Percentiles rank a stretch among this genome's conserved stretches.
phyloP scores from a whole-genome alignment of 305 asterid genomes.

The Rubia balearica region DNA sequence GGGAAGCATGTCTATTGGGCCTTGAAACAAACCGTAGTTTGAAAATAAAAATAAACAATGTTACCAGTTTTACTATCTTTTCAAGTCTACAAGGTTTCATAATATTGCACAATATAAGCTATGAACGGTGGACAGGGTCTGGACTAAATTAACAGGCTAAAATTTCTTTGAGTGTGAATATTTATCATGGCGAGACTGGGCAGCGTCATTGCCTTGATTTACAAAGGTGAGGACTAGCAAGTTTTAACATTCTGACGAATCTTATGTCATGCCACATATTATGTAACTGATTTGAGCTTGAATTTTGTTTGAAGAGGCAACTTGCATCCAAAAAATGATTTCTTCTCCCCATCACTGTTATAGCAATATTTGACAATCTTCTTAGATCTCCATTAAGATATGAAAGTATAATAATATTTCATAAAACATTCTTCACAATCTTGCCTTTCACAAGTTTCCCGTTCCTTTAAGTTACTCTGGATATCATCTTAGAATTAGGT shows the following conservation, averaged over 20 bases:
- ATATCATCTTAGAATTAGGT: background rate
- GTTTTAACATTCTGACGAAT: background rate
- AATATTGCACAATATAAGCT: background rate
- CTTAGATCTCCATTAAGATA: background rate
- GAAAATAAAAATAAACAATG: background rate
- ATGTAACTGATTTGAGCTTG: background rate
- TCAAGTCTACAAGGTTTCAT: background rate
- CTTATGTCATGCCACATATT: background rate
- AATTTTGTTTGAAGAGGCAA: background rate
- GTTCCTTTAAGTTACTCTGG: background rate
- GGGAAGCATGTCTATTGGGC: conserved; percentile 4
- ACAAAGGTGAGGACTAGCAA: background rate
- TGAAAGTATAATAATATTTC: background rate
- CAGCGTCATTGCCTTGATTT: background rate
- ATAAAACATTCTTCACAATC: background rate
- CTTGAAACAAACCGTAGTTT: background rate
- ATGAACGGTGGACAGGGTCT: background rate
- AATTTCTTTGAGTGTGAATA: background rate
- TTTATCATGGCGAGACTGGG: background rate
- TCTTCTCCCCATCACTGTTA: background rate
- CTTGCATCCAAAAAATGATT: background rate
- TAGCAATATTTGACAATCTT: background rate
- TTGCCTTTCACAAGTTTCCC: background rate
- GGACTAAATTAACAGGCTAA: background rate
- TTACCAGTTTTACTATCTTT: background rate